A percentile compares a stretch with the other conserved stretches of the same genome.
phyloP scores from a whole-genome alignment of 148 eudicot species.

The Rhododendron kiyosumense region DNA sequence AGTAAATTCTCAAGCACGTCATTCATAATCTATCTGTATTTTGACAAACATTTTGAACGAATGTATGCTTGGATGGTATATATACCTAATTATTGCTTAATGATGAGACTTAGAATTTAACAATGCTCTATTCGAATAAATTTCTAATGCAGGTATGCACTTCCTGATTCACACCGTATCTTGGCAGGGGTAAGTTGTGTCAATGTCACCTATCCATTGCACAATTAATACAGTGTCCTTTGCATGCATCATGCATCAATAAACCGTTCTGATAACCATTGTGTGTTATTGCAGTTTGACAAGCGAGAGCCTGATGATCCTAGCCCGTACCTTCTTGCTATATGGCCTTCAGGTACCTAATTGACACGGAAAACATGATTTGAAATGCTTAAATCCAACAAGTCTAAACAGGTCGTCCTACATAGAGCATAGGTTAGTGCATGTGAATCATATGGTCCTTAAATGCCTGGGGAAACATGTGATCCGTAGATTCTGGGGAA shows the following conservation, averaged over 20 bases:
- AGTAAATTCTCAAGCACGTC: not conserved
- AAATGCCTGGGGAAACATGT: not conserved
- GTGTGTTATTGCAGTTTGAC: slow-evolving; percentile 50
- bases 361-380: not conserved
- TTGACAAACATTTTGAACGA: not conserved
- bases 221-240: not conserved
- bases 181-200: slow-evolving; percentile 56
- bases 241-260: slow-evolving; percentile 1
- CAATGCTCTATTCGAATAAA: not conserved
- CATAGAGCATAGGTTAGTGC: slow-evolving; percentile 9
- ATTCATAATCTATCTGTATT: not conserved
- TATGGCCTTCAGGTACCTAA: slow-evolving; percentile 66
- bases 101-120: not conserved
- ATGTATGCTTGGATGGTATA: not conserved
- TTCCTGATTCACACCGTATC: slow-evolving; percentile 85
- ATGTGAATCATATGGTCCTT: not conserved
- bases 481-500: not conserved
- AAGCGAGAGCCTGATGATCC: slow-evolving; percentile 67
- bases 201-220: not conserved
- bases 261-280: not conserved
- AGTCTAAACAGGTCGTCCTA: not conserved
- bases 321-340: slow-evolving; percentile 59
- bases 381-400: not conserved
- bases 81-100: not conserved
- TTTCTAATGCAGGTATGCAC: slow-evolving; percentile 72